A percentile compares a stretch with the other conserved stretches of the same genome.
Evolutionary conservation across 2,329 filamentous ascomycete genomes (phyloP).

Genomic region (Calonectria hawksworthii): DNA sequence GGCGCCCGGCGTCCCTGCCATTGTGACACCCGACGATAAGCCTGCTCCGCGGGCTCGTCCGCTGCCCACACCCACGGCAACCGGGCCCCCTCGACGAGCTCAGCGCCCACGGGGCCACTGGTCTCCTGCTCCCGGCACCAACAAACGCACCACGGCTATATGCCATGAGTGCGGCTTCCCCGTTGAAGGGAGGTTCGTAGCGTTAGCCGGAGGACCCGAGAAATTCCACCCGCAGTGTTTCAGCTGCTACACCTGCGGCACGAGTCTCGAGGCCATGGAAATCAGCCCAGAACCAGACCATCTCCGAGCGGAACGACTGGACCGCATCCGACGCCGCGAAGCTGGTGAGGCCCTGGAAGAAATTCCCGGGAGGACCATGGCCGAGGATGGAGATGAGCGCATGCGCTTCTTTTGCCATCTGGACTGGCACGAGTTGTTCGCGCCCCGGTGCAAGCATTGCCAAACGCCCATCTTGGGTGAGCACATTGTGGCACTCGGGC

Average conservation of each 20-base stretch:
- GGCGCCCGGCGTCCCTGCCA: constrained; percentile 56
- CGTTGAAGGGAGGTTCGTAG: constrained; percentile 92
- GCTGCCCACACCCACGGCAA: constrained; percentile 62
- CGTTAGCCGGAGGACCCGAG: constrained; percentile 77
- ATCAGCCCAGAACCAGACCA: constrained; percentile 92
- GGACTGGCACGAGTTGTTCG: constrained; percentile 97
- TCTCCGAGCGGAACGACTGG: constrained; percentile 78
- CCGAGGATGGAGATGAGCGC: constrained; percentile 79
- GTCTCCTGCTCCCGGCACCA: constrained; percentile 66
- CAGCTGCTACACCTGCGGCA: constrained; percentile 87
- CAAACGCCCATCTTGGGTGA: constrained; percentile 96
- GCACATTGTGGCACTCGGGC: constrained; percentile 91
- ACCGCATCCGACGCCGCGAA: constrained; percentile 76
- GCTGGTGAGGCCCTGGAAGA: constrained; percentile 73
- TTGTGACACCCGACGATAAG: constrained; percentile 62
- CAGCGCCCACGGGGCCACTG: constrained; percentile 67
- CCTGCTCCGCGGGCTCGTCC: constrained; percentile 43
- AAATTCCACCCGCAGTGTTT: constrained; percentile 97
- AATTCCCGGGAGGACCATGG: constrained; percentile 72
- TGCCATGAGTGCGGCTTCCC: constrained; percentile 88
- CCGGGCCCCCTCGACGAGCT: constrained; percentile 50
- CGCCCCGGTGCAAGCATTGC: constrained; percentile 94
- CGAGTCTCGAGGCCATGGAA: constrained; percentile 91
- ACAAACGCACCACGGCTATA: constrained; percentile 72
- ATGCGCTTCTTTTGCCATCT: constrained; percentile 96